Conservation (phyloP, 2,329 filamentous ascomycete species). For the Raffaelea arxii region DNA sequence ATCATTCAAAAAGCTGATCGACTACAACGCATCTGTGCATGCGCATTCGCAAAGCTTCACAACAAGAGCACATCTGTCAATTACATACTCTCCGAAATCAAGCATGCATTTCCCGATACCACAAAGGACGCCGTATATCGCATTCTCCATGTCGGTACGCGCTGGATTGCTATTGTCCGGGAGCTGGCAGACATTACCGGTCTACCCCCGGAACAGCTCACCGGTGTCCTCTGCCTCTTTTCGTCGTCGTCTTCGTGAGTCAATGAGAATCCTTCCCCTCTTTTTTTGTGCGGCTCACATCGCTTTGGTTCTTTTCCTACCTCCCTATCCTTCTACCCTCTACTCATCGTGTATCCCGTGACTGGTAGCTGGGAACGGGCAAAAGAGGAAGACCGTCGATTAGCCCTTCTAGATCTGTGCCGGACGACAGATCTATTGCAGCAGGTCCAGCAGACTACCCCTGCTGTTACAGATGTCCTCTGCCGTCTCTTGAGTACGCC, state of each 20-base stretch:
- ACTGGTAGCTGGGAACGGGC: conserved; percentile 1
- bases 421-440: conserved; percentile 1
- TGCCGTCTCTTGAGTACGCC: not conserved
- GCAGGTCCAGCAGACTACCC: conserved; percentile 1
- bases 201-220: not conserved
- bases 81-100: conserved; percentile 1
- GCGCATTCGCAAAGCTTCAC: not conserved
- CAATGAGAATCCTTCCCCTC: not conserved
- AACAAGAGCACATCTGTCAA: not conserved
- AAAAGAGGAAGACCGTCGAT: conserved; percentile 1
- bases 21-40: conserved; percentile 1
- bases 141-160: not conserved
- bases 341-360: not conserved
- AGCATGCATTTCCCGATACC: not conserved
- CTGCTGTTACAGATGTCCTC: conserved; percentile 1
- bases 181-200: not conserved
- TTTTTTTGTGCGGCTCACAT: not conserved
- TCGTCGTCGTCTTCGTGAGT: conserved; percentile 1
- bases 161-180: conserved; percentile 1
- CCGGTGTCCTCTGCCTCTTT: conserved; percentile 3
- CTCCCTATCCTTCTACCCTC: too few relatives aligned
- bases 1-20: not conserved
- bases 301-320: not conserved
- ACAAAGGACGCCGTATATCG: conserved; percentile 1
- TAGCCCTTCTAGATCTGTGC: conserved; percentile 1